Conservation (phyloP, 805 yeast species). For the Ogataea pilisensis region DNA sequence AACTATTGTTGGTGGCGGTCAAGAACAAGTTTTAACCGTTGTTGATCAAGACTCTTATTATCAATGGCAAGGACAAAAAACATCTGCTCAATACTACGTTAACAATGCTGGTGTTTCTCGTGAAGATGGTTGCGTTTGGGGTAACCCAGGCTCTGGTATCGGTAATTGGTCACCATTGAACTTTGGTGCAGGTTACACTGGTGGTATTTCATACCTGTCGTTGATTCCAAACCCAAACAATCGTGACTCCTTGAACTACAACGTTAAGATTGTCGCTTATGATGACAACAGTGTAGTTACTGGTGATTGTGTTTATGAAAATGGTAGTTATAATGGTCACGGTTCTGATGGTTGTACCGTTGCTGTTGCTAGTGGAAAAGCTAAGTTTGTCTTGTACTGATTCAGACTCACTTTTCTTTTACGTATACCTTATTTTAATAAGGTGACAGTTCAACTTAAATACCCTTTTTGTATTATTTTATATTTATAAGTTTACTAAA, state of each 20-base stretch:
- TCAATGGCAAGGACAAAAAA: slow-evolving; percentile 72
- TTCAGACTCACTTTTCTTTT: too few relatives aligned
- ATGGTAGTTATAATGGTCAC: slow-evolving; percentile 46
- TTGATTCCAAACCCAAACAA: slow-evolving; percentile 96
- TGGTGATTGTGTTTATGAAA: slow-evolving; percentile 40
- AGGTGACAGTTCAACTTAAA: too few relatives aligned
- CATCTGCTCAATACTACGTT: slow-evolving; percentile 96
- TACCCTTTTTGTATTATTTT: too few relatives aligned
- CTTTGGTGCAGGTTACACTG: slow-evolving; percentile 85
- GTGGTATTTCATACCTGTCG: slow-evolving; percentile 75
- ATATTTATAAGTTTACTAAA: too few relatives aligned
- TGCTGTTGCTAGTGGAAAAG: slow-evolving; percentile 35
- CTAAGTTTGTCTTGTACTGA: slow-evolving; percentile 13
- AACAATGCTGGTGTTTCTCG: slow-evolving; percentile 91
- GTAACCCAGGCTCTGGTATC: slow-evolving; percentile 66
- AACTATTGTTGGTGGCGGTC: slow-evolving; percentile 72
- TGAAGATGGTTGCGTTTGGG: slow-evolving; percentile 96
- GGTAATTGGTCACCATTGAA: slow-evolving; percentile 99
- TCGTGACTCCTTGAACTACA: slow-evolving; percentile 51
- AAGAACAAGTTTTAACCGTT: slow-evolving; percentile 62
- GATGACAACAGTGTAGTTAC: slow-evolving; percentile 30
- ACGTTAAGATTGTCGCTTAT: slow-evolving; percentile 40
- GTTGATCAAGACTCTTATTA: slow-evolving; percentile 77
- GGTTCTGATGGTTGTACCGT: slow-evolving; percentile 80
- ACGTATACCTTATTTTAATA: too few relatives aligned